These are phyloP conservation scores for Kockovaella imperatae DNA, from an alignment of 768 basidiomycete species.

Conservation along the genomic window DNA sequence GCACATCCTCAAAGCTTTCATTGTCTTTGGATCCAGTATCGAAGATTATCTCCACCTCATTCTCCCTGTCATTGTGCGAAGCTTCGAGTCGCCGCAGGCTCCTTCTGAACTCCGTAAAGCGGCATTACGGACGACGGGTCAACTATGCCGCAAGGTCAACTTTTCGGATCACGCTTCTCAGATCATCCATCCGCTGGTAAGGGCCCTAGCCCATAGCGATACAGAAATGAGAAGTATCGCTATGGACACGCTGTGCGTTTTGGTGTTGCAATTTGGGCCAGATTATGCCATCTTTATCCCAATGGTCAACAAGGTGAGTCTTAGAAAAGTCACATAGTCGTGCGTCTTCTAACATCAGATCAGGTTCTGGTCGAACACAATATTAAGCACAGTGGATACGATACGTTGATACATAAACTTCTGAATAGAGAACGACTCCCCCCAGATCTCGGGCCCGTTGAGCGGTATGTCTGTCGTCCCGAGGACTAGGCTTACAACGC, in stretches of 20 bases:
- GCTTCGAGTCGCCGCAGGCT: conserved; percentile 75
- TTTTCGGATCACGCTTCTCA: conserved; percentile 96
- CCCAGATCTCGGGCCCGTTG: conserved; percentile 68
- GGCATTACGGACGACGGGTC: conserved; percentile 85
- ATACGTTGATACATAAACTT: conserved; percentile 76
- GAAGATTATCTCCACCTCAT: conserved; percentile 97
- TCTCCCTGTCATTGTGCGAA: conserved; percentile 84
- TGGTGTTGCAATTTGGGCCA: conserved; percentile 85
- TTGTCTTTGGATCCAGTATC: conserved; percentile 90
- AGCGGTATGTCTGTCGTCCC: conserved; percentile 50
- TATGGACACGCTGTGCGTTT: conserved; percentile 85
- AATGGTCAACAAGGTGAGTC: conserved; percentile 81
- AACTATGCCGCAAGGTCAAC: conserved; percentile 82
- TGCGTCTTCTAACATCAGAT: background rate
- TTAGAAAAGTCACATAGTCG: background rate
- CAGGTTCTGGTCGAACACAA: conserved; percentile 70
- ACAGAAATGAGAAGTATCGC: conserved; percentile 70
- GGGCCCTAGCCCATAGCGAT: conserved; percentile 64
- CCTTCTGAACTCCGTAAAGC: conserved; percentile 69
- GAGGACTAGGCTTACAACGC: background rate
- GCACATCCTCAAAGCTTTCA: conserved; percentile 87
- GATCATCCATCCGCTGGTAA: conserved; percentile 88
- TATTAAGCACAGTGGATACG: conserved; percentile 74
- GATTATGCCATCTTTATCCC: conserved; percentile 98
- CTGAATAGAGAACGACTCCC: conserved; percentile 86